phyloP scores from a whole-genome alignment of 805 yeast species.

The Yamadazyma tumulicola region DNA sequence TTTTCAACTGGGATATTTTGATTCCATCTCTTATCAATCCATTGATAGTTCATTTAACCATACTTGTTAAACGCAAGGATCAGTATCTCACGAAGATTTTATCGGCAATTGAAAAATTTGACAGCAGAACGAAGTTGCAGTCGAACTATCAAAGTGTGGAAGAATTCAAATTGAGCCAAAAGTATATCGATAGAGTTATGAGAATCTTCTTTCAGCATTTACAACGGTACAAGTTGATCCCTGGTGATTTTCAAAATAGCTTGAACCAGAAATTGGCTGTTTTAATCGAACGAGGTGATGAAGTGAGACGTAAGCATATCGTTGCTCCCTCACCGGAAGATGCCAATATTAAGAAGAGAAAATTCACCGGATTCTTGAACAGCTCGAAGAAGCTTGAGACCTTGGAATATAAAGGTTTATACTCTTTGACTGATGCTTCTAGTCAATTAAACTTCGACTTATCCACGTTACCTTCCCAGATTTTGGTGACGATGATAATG shows the following conservation, averaged over 20 bases:
- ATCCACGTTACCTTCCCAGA: constrained; percentile 59
- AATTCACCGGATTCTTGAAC: constrained; percentile 41
- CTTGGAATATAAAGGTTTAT: constrained; percentile 57
- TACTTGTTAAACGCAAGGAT: constrained; percentile 65
- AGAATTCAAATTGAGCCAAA: constrained; percentile 51
- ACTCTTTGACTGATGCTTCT: constrained; percentile 57
- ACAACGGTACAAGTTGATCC: constrained; percentile 32
- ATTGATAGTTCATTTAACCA: constrained; percentile 58
- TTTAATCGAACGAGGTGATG: constrained; percentile 37
- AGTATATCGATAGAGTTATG: constrained; percentile 62
- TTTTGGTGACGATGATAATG: constrained; percentile 61
- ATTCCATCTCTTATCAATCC: constrained; percentile 61
- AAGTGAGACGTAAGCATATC: constrained; percentile 38
- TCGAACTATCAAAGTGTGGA: constrained; percentile 44
- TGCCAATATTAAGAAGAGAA: constrained; percentile 29
- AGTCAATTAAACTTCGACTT: constrained; percentile 72
- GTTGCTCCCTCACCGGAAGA: constrained; percentile 26
- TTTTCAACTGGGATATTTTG: constrained; percentile 53
- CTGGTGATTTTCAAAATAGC: constrained; percentile 26
- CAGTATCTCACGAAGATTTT: constrained; percentile 56
- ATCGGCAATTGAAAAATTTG: constrained; percentile 57
- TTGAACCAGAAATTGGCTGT: constrained; percentile 25
- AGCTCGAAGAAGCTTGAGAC: constrained; percentile 25
- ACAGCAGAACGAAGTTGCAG: constrained; percentile 51
- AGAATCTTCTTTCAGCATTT: constrained; percentile 41